Percentiles rank a stretch among this genome's conserved stretches.
Conservation (phyloP, 306 rosid genomes). For the Fragaria iinumae region DNA sequence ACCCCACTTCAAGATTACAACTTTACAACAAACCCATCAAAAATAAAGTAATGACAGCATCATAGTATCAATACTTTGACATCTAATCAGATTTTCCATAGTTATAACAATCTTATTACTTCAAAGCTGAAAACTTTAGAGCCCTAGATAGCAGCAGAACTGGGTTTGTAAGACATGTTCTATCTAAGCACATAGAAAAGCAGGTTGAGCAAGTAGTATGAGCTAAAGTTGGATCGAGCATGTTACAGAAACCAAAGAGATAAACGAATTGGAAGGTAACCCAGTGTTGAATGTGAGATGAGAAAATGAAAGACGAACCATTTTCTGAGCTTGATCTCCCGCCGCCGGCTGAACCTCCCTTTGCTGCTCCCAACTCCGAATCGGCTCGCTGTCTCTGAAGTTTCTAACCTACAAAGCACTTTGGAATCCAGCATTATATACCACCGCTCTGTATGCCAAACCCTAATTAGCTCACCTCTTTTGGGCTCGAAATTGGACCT, state of each 20-base stretch:
- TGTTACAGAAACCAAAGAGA: not conserved
- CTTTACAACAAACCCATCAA: not conserved
- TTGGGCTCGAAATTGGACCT: not conserved
- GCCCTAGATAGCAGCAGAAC: not conserved
- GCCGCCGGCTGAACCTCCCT: not conserved
- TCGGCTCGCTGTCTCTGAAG: constrained; percentile 7
- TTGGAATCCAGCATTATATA: constrained; percentile 4
- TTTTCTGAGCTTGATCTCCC: constrained; percentile 5
- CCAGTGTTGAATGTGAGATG: not conserved
- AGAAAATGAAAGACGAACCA: constrained; percentile 11
- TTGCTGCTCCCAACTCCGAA: constrained; percentile 7
- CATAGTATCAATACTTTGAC: not conserved
- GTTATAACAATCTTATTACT: not conserved
- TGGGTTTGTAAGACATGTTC: not conserved
- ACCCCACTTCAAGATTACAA: not conserved
- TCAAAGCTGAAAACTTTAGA: not conserved
- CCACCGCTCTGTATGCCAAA: not conserved
- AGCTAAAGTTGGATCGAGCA: not conserved
- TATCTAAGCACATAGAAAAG: not conserved
- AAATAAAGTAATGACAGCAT: not conserved
- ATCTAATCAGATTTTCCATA: not conserved
- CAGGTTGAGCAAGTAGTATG: not conserved
- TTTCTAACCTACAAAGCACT: not conserved
- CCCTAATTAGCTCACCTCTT: constrained; percentile 4
- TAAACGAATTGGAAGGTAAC: not conserved